A percentile compares a stretch with the other conserved stretches of the same genome.
These are phyloP conservation scores for Parietaria judaica DNA, from an alignment of 306 rosid genomes.

Conservation along the genomic window DNA sequence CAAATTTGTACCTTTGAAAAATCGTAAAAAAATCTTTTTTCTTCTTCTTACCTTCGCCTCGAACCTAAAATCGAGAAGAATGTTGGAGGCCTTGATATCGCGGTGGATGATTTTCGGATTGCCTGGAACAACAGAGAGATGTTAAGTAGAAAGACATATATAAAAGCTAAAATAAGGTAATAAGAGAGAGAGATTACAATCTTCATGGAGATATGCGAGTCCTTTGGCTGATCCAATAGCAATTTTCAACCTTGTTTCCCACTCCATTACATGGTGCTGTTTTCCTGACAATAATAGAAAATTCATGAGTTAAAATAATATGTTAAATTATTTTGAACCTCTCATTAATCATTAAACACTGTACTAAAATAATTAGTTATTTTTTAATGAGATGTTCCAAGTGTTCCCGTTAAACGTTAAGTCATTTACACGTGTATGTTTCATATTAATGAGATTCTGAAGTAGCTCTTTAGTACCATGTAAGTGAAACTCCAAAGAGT, in stretches of 20 bases:
- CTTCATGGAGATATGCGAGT: constrained; percentile 52
- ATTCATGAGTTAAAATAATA: not conserved
- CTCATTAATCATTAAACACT: no score
- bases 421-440: no score
- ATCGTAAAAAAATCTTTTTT: not conserved
- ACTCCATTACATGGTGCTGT: constrained; percentile 26
- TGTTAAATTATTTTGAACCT: no score
- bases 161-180: not conserved
- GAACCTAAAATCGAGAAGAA: constrained; percentile 47
- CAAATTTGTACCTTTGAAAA: not conserved
- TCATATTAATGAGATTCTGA: no score
- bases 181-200: constrained; percentile 30
- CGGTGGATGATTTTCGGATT: constrained; percentile 57
- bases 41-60: constrained; percentile 42
- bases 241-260: constrained; percentile 38
- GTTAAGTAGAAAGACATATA: not conserved
- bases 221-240: constrained; percentile 50
- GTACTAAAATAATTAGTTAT: not conserved
- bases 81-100: constrained; percentile 62
- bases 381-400: not conserved
- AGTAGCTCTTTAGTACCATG: constrained; percentile 25
- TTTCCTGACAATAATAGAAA: constrained; percentile 26
- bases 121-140: constrained; percentile 25
- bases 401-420: no score
- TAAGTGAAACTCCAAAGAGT: constrained; percentile 48